Evolutionary conservation across 2,329 filamentous ascomycete genomes (phyloP), one percentile per base, ranked within the genome.

Genomic region (Lasiodiplodia hormozganensis): DNA sequence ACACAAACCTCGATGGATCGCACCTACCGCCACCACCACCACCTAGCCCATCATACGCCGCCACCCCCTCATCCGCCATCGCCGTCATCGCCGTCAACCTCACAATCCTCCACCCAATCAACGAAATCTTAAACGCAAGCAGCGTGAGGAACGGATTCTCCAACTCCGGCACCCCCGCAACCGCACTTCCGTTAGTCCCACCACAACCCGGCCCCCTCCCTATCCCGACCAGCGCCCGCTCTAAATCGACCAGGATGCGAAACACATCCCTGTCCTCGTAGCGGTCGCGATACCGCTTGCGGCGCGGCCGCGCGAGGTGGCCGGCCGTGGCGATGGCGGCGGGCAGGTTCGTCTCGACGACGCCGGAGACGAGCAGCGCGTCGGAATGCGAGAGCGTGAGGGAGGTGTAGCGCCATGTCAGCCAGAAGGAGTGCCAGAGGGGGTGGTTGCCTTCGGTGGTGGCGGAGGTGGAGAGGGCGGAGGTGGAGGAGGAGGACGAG

Each of bases 41-140:
- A n/a, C n/a, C 10, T 5, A 16, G 16, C 25, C 18, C 57, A 7
- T 49, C 34, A 14, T 12, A 21, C 18, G 8, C 18, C 54, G 14
- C 3, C 28, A 1, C 18, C 56, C 3, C 57, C 57, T 38, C 38
- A 6, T 49, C 57, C 38, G 5, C 57, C 58, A 49, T 51, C 1
- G 31, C 31, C 31, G 31, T 34, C 31, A 34, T 34, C 7, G 31
- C 31, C 31, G 58, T 62, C 40, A 62, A 18, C 21, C 58, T 3
- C 40, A 62, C 58, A 16, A 62, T 49, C 16, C 58, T 40, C 58
- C 58, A 62, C 14, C 58, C 58, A 1, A 62, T 40, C 12, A 62
- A 10, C 21, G 40, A 51, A 8, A 62, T 51, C 40, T 62, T 62
- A 12, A 62, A 62, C 25, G 40, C 40, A 10, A 62, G 5, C 58